Percentiles rank a stretch among this genome's conserved stretches.
Evolutionary conservation across 768 basidiomycete genomes (phyloP).

Genomic region (Mycena metata): DNA sequence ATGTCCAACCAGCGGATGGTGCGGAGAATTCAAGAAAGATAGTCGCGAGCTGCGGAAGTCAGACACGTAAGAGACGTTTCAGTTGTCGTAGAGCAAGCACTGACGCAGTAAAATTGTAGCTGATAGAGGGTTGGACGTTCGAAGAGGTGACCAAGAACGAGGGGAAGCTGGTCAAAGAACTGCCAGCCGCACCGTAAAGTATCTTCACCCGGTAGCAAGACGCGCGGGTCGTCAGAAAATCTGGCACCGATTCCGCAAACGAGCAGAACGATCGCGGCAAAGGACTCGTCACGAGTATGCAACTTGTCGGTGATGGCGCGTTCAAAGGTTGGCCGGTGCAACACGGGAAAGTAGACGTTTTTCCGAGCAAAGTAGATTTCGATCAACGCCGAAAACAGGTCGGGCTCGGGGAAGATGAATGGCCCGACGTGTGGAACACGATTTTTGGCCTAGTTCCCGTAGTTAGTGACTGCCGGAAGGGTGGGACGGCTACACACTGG

Average conservation of each 20-base stretch:
- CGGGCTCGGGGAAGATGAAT: slow-evolving; percentile 50
- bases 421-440: slow-evolving; percentile 22
- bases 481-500: slow-evolving; percentile 14
- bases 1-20: slow-evolving; percentile 75
- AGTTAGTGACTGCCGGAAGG: not conserved
- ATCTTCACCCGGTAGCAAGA: slow-evolving; percentile 40
- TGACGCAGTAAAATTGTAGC: slow-evolving; percentile 30
- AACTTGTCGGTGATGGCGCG: slow-evolving; percentile 50
- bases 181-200: slow-evolving; percentile 36
- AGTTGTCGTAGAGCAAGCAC: slow-evolving; percentile 17
- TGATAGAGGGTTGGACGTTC: slow-evolving; percentile 5
- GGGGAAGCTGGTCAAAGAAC: slow-evolving; percentile 27
- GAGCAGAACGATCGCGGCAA: slow-evolving; percentile 61
- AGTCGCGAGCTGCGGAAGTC: slow-evolving; percentile 58
- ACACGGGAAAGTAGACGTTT: slow-evolving; percentile 50
- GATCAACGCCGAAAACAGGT: slow-evolving; percentile 43
- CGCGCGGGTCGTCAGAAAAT: slow-evolving; percentile 56
- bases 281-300: slow-evolving; percentile 54
- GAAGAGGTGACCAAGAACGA: slow-evolving; percentile 8
- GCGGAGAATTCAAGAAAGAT: slow-evolving; percentile 67
- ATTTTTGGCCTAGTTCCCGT: not conserved
- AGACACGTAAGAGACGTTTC: no score
- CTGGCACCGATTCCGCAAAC: slow-evolving; percentile 61
- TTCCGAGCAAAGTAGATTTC: slow-evolving; percentile 9
- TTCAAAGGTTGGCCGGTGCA: slow-evolving; percentile 67